Evolutionary conservation across 2,329 filamentous ascomycete species (phyloP), one percentile per base, ranked within the genome.

Genomic region (Sporothrix humicola): DNA sequence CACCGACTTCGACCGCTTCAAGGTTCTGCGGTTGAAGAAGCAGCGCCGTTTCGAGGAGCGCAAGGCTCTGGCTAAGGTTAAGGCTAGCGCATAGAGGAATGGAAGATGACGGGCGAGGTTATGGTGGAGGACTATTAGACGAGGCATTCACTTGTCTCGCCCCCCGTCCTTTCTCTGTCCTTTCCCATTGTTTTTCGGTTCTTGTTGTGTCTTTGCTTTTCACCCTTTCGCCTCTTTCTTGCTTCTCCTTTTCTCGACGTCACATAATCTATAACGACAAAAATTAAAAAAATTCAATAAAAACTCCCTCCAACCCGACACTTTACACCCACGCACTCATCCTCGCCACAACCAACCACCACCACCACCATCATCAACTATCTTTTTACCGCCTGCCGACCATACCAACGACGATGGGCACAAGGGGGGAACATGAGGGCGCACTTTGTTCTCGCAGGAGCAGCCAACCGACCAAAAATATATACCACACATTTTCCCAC

Each of bases 1-100:
- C 79, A 97, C 92, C 86, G 96, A 99, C 90, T 99, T 99, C 84
- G 96, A 99, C 89, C 92, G 96, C 85, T 99, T 98, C 94, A 98
- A 99, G 93, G 96, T 98, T 82, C 89, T 98, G 91, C 92, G 95
- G 86, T 89, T 98, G 87, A 97, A 95, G 92, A 99, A 99, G 92
- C 95, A 98, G 92, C 93, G 95, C 85, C 93, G 95, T 84, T 98
- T 97, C 88, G 95, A 98, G 90, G 92, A 97, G 87, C 92, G 92
- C 87, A 98, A 98, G 92, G 92, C 93, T 82, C 89, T 97, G 83
- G 93, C 94, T 84, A 97, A 97, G 91, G 88, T 97, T 87, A 93
- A 92, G 88, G 91, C 92, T 81, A 87, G 91, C 81, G 91, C 92
- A 84, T 93, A 92, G 86, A 83, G 56, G 52, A 72, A 20, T 9